Evolutionary conservation across 192 early-diverging fungal species (phyloP), one percentile per base, ranked within the genome.

Genomic region (Thoreauomyces humboldtii): DNA sequence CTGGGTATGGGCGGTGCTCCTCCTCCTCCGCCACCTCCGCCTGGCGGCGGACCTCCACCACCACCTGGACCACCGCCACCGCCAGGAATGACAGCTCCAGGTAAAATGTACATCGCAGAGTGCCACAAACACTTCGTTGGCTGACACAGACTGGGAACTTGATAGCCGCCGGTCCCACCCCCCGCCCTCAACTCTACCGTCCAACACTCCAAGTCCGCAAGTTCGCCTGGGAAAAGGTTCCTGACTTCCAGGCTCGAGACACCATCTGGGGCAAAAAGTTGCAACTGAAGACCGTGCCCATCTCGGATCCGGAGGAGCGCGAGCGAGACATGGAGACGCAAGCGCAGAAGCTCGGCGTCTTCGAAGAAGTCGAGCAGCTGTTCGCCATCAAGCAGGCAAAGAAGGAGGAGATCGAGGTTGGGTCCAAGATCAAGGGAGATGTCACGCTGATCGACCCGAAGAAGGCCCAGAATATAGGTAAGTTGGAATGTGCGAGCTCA

Each of bases 391-490:
- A 66, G 34, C 32, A 21, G 34, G 31, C 37, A 28, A 54, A 44
- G 21, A 43, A 38, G 17, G 35, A 55, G 55, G 29, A 28, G 27
- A 6, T 19, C 12, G n/a, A 41, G 43, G 19, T 15, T 31, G 19
- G 11, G 37, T 32, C 24, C 45, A 45, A 24, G 32, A 28, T 19
- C 17, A 19, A 12, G 2, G 24, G 56, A 24, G 71, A 72, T 56
- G 63, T 79, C 1, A 54, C 62, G 9, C 31, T 79, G 47, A 73
- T 79, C 38, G 73, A 79, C 64, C 60, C 59, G 33, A 76, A 73
- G 48, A 73, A 72, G 54, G 77, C 73, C 4, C 77, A 79, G 37
- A 79, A 76, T 53, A 70, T 79, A 28, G 76, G 77, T 79, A 59
- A 58, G 67, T 57, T 41, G 7, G 21, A 24, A 4, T n/a, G n/a